Percentiles rank a stretch among this genome's conserved stretches.
Conservation (phyloP, 2,329 filamentous ascomycete genomes). For the Dactylellina leptospora region DNA sequence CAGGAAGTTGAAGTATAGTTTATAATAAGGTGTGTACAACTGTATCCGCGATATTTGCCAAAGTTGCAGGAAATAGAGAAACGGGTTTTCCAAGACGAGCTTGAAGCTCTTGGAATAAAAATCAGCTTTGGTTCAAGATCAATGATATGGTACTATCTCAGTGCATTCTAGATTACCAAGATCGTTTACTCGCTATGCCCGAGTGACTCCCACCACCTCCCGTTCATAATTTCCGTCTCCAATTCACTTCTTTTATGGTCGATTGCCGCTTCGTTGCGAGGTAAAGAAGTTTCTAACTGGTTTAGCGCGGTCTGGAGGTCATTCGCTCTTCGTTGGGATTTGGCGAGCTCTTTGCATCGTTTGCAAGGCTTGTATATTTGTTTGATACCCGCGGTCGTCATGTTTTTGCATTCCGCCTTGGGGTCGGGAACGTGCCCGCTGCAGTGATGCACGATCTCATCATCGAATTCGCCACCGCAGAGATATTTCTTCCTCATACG, state of each 20-base stretch:
- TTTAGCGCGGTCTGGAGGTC: not conserved
- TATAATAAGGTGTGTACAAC: no score
- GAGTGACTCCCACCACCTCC: not conserved
- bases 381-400: not conserved
- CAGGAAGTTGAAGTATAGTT: no score
- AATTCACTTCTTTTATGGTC: not conserved
- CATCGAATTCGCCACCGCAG: slow-evolving; percentile 22
- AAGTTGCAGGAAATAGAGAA: no score
- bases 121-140: no score
- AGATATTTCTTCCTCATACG: slow-evolving; percentile 12
- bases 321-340: not conserved
- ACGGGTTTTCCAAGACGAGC: no score
- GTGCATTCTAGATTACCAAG: no score
- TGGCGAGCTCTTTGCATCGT: not conserved
- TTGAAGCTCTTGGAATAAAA: no score
- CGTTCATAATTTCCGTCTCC: not conserved
- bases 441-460: slow-evolving; percentile 14
- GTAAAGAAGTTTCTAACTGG: not conserved
- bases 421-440: slow-evolving; percentile 4
- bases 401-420: not conserved
- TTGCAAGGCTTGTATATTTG: not conserved
- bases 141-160: no score
- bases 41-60: no score
- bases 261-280: not conserved
- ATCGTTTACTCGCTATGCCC: not conserved